Base-by-base conservation (phyloP, 352 stramenopile genomes). In the Peronosclerospora sorghi region DNA sequence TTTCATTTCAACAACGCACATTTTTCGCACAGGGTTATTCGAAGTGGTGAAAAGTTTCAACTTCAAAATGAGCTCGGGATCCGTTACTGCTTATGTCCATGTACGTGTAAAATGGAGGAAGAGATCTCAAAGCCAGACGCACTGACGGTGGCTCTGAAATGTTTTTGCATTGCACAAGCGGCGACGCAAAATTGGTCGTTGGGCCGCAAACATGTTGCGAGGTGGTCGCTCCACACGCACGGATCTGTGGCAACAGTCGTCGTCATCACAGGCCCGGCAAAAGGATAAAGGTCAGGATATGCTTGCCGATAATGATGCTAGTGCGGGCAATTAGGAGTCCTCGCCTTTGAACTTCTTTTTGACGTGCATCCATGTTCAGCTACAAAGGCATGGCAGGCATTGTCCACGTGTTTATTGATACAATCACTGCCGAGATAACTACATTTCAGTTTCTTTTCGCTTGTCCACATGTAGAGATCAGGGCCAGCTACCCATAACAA, bases 1-100 rank as follows among this genome's bases (percentile, higher is more conserved):
- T 59, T 88, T 93, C 42, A 60, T 93, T 32, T 90, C 80, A 21
- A 86, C 77, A 34, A 87, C 75, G 2, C 77, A 90, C 34, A 54
- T 93, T 34, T 51, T 93, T 19, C 57, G 72, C 14, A 84, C 80
- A 1, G 75, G 73, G 21, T 45, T 93, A 18, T 93, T 90, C 38
- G 80, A 93, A 55, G 77, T 93, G 39, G 58, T 89, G 26, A 80
- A 83, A 55, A 83, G 61, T 41, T 34, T 68, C 27, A 74, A 72
- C 21, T 84, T 86, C 45, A 56, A 59, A 21, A 90, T 90, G 80
- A 90, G 80, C 59, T 93, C 77, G 80, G 80, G 80, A 35, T 73
- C 59, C 0, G 74, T 71, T 40, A 90, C 75, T 40, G 60, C 89
- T 19, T 93, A 86, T 55, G 56, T 93, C n/a, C 80, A 93, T 21